phyloP scores from a whole-genome alignment of 345 rosid species.

The Draba incana region DNA sequence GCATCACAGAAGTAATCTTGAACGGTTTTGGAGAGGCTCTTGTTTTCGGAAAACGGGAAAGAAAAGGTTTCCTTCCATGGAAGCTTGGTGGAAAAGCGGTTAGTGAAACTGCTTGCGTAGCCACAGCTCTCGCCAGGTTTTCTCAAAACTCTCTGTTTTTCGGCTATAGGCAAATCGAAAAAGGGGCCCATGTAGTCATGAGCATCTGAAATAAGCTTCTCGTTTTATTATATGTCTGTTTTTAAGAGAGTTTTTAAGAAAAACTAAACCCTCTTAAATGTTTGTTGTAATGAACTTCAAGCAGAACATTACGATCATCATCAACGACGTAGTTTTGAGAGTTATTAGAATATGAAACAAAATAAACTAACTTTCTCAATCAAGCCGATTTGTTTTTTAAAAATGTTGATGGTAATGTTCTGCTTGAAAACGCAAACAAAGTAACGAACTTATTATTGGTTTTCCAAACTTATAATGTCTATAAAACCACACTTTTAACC shows the following conservation, averaged over 20 bases:
- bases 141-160: slow-evolving; percentile 74
- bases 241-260: too few relatives aligned
- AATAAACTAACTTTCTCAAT: too few relatives aligned
- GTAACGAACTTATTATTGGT: slow-evolving; percentile 12
- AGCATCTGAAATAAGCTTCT: slow-evolving; percentile 62
- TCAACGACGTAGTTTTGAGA: too few relatives aligned
- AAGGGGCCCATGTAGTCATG: slow-evolving; percentile 63
- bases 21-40: slow-evolving; percentile 47
- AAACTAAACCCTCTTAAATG: too few relatives aligned
- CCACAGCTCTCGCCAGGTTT: slow-evolving; percentile 83
- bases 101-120: slow-evolving; percentile 95
- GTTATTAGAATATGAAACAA: too few relatives aligned
- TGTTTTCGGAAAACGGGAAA: slow-evolving; percentile 58
- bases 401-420: too few relatives aligned
- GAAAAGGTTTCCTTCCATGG: slow-evolving; percentile 99
- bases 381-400: too few relatives aligned
- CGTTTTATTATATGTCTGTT: too few relatives aligned
- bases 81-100: slow-evolving; percentile 83
- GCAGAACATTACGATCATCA: too few relatives aligned
- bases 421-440: too few relatives aligned
- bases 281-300: too few relatives aligned
- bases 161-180: slow-evolving; percentile 68
- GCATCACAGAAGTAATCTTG: slow-evolving; percentile 59
- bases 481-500: slow-evolving; percentile 26
- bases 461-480: slow-evolving; percentile 16